These are phyloP conservation scores for Phylloboletellus chloephorus DNA, from an alignment of 1,284 basidiomycete species.

Conservation along the genomic window DNA sequence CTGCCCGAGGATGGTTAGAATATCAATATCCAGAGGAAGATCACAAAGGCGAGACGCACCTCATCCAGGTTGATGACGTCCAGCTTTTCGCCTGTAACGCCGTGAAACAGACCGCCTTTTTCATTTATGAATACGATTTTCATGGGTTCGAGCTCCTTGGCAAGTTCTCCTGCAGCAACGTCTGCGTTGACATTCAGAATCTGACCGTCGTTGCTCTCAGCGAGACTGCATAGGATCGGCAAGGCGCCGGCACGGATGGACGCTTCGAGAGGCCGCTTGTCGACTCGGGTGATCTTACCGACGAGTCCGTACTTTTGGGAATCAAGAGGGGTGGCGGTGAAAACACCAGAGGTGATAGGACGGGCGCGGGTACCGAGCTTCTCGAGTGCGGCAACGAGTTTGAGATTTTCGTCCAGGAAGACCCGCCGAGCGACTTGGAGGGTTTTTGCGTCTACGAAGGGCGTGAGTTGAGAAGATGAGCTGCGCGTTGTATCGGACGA, in stretches of 20 bases:
- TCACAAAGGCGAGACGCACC: slow-evolving; percentile 39
- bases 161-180: slow-evolving; percentile 91
- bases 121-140: slow-evolving; percentile 99
- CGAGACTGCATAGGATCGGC: slow-evolving; percentile 88
- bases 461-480: not conserved
- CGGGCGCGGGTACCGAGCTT: slow-evolving; percentile 90
- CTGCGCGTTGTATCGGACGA: not conserved
- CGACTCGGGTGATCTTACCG: slow-evolving; percentile 86
- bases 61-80: slow-evolving; percentile 98
- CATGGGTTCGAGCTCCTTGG: slow-evolving; percentile 95
- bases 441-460: slow-evolving; percentile 73
- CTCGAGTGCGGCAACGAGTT: slow-evolving; percentile 86
- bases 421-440: slow-evolving; percentile 90
- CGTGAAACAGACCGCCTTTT: slow-evolving; percentile 97
- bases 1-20: slow-evolving; percentile 34
- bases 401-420: slow-evolving; percentile 93
- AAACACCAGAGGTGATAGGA: slow-evolving; percentile 93
- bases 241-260: slow-evolving; percentile 90
- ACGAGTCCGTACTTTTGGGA: slow-evolving; percentile 92
- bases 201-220: slow-evolving; percentile 88
- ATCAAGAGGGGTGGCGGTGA: slow-evolving; percentile 93
- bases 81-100: slow-evolving; percentile 91
- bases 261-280: slow-evolving; percentile 93
- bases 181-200: slow-evolving; percentile 97
- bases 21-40: slow-evolving; percentile 4